Percentiles rank a stretch among this genome's conserved stretches.
Conservation (phyloP, 768 basidiomycete species). For the Clathrus columnatus region DNA sequence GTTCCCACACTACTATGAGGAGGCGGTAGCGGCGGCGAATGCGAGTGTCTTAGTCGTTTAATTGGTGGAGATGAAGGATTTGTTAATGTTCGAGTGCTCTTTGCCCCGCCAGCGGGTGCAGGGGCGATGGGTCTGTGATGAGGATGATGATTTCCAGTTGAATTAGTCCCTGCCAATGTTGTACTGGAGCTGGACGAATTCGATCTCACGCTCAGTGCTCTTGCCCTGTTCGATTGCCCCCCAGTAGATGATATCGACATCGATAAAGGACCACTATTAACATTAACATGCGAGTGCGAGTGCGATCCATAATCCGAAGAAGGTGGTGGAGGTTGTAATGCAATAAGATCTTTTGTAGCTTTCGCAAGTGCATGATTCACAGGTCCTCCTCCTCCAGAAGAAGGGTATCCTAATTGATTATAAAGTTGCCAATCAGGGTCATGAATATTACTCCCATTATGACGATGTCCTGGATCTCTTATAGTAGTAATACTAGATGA, state of each 20-base stretch:
- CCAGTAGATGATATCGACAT: conserved; percentile 17
- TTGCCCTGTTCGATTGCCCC: conserved; percentile 8
- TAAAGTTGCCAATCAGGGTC: neutral
- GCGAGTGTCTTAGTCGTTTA: conserved; percentile 11
- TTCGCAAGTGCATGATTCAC: conserved; percentile 44
- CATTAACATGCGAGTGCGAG: conserved; percentile 27
- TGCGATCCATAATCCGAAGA: conserved; percentile 18
- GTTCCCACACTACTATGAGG: conserved; percentile 13
- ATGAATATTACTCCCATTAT: conserved; percentile 4
- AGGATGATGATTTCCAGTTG: conserved; percentile 13
- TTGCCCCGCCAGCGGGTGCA: conserved; percentile 21
- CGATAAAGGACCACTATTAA: conserved; percentile 18
- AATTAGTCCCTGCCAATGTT: neutral
- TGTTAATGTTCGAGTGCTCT: conserved; percentile 23
- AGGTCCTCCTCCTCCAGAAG: too few relatives aligned
- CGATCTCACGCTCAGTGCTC: conserved; percentile 12
- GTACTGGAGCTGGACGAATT: conserved; percentile 6
- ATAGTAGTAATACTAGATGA: neutral
- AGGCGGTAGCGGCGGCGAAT: conserved; percentile 7
- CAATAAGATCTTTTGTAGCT: conserved; percentile 79
- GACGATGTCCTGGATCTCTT: conserved; percentile 15
- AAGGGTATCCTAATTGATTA: neutral
- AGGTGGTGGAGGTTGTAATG: conserved; percentile 36
- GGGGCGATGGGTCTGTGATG: conserved; percentile 22
- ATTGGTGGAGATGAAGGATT: conserved; percentile 12